These are phyloP conservation scores for Neurospora sp. DNA, from an alignment of 495 filamentous ascomycete species.

Conservation along the genomic window DNA sequence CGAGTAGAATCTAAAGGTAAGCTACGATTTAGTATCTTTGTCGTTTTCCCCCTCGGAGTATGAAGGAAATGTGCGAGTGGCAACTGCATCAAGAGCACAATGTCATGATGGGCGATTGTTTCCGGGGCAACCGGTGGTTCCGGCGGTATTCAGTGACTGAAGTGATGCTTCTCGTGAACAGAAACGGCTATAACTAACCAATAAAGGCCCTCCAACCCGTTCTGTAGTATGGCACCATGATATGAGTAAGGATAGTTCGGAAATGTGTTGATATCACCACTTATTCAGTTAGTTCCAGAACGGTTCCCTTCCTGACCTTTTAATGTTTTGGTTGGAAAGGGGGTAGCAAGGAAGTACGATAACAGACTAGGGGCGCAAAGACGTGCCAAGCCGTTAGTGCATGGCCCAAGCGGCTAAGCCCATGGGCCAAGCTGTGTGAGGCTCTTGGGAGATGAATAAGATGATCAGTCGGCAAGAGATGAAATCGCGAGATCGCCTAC, in stretches of 20 bases:
- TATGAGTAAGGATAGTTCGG: not conserved
- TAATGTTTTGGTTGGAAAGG: not conserved
- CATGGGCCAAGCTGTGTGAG: not conserved
- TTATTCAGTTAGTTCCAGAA: not conserved
- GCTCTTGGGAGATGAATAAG: not conserved
- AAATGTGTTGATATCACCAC: not conserved
- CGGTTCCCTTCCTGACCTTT: not conserved
- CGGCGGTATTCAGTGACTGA: not conserved
- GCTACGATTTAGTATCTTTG: not conserved
- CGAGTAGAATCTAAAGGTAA: not conserved
- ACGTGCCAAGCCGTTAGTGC: not conserved
- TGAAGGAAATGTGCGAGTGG: not conserved
- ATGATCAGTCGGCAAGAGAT: not conserved
- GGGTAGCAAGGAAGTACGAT: not conserved
- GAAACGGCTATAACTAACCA: not conserved
- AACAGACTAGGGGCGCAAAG: not conserved
- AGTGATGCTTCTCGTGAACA: not conserved
- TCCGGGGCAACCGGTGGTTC: not conserved
- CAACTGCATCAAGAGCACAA: not conserved
- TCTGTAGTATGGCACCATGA: not conserved
- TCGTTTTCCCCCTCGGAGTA: not conserved
- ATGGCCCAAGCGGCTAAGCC: not conserved
- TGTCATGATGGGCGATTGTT: not conserved
- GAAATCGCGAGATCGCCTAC: not conserved
- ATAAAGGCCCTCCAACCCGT: not conserved